These are phyloP conservation scores for Rhizoctonia solani DNA, from an alignment of 1,284 basidiomycete species.

Conservation along the genomic window DNA sequence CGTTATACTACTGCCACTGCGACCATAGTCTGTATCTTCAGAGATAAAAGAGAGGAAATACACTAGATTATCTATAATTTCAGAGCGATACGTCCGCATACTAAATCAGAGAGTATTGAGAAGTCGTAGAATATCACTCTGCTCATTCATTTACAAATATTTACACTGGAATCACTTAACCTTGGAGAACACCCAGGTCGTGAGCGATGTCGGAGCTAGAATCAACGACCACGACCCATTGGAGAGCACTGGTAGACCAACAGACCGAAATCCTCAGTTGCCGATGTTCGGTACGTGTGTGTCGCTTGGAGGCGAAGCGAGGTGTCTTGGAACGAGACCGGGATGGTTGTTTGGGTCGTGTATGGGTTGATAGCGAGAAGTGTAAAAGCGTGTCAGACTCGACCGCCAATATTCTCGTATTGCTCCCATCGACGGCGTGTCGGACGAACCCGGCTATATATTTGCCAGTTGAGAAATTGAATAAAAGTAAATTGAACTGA, in stretches of 20 bases:
- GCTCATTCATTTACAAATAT: too few species aligned
- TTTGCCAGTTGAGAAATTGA: not conserved
- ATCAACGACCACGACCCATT: slow-evolving; percentile 28
- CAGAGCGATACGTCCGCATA: too few species aligned
- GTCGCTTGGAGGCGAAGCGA: not conserved
- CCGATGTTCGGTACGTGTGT: slow-evolving; percentile 15
- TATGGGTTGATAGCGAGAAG: slow-evolving; percentile 26
- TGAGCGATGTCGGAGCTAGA: slow-evolving; percentile 23
- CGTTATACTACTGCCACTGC: slow-evolving; percentile 22
- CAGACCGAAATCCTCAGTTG: slow-evolving; percentile 28
- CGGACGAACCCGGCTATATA: slow-evolving; percentile 11
- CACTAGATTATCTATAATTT: too few species aligned
- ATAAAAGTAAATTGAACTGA: not conserved
- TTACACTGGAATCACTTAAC: not conserved
- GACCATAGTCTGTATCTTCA: slow-evolving; percentile 1
- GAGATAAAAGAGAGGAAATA: slow-evolving; percentile 9
- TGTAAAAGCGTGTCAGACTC: slow-evolving; percentile 19
- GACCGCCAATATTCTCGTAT: slow-evolving; percentile 15
- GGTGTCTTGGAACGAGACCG: slow-evolving; percentile 28
- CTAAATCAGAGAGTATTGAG: too few species aligned
- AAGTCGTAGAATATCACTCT: too few species aligned
- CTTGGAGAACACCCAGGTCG: slow-evolving; percentile 29
- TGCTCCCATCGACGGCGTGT: slow-evolving; percentile 12
- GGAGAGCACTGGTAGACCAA: slow-evolving; percentile 6
- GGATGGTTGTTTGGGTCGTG: slow-evolving; percentile 9